Base-by-base conservation (phyloP, 192 early-diverging fungal species). In the Thamnidium elegans region DNA sequence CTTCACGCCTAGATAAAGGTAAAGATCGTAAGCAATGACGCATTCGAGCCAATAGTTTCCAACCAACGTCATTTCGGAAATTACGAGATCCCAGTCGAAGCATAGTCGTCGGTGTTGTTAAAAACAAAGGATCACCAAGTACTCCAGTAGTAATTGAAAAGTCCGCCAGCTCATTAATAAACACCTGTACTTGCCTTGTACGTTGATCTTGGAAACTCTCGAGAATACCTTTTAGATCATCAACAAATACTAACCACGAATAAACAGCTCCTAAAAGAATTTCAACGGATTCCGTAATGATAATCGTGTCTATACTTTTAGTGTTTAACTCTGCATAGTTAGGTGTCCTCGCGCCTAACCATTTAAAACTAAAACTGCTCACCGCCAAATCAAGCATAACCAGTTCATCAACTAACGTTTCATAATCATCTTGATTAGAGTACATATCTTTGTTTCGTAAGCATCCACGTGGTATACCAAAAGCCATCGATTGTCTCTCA, bases 11-110 rank as follows among this genome's bases (percentile, higher is more conserved):
- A 11, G 65, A 34, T 20, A 46, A 14, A 11, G 75, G 69, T 79
- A 86, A 83, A 9, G 55, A 46, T 15, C 78, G 66, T 52, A 81
- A 73, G 60, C 82, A 85, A 63, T 87, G 83, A 23, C 89, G 66
- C 55, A 91, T 74, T 58, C 87, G 84, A 11, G 75, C 75, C 7
- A 93, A 54, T 3, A 93, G 59, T 61, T 90, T 93, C 91, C 91
- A 93, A 20, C 87, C 87, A 45, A 79, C 79, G 65, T 93, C 88
- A 21, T 75, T 78, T 56, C 90, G 82, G 64, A 86, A 81, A 56
- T 80, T 77, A 30, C 79, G 67, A 7, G 83, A 77, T 10, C 87
- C 88, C 3, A 92, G 58, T 43, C 85, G 55, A 65, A 90, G 81
- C 14, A 90, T 72, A 21, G 77, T 75, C 4, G 85, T 87, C 3